Evolutionary conservation across 768 basidiomycete genomes (phyloP), one percentile per base, ranked within the genome.

Genomic region (Lactarius tabidus): DNA sequence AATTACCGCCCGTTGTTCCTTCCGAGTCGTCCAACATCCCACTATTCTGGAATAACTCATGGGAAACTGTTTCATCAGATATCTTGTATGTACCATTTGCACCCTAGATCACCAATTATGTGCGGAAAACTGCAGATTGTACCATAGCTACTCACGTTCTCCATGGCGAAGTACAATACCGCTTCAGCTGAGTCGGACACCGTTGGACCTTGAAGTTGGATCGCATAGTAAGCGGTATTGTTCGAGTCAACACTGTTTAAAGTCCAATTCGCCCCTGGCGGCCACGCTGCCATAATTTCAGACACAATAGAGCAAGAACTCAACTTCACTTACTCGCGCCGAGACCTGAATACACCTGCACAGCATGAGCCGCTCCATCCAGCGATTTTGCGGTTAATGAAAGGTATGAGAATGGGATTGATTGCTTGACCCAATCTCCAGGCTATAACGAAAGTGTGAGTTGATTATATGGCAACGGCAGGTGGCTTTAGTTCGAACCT

Each of bases 321-420:
- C 17, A 51, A 57, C n/a, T 15, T 4, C 17, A 59, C 70, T 26
- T 51, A 77, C 77, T 76, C 64, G 70, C 76, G 57, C 73, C 76
- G 52, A 80, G 74, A 63, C 79, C 79, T 0, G 77, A 73, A 64
- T 79, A 79, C 6, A 80, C 69, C 60, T 79, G 74, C 8, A 77
- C 73, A 14, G 39, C 9, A 60, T 80, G 79, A 20, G 71, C 31
- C 15, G 66, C 62, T 8, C 74, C 74, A 54, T 80, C 78, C 20
- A 69, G 65, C 0, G 78, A 73, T n/a, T 43, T 4, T 3, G 41
- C 41, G n/a, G 41, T 43, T 3, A 43, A 9, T n/a, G 20, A n/a
- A 8, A 43, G 1, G 8, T 43, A 43, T n/a, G 41, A 43, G 41
- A 43, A 43, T 10, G 41, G 41, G 41, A 43, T 43, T 43, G 41